Base-by-base conservation (phyloP, 331 rosid species). In the Ulmus americana region DNA sequence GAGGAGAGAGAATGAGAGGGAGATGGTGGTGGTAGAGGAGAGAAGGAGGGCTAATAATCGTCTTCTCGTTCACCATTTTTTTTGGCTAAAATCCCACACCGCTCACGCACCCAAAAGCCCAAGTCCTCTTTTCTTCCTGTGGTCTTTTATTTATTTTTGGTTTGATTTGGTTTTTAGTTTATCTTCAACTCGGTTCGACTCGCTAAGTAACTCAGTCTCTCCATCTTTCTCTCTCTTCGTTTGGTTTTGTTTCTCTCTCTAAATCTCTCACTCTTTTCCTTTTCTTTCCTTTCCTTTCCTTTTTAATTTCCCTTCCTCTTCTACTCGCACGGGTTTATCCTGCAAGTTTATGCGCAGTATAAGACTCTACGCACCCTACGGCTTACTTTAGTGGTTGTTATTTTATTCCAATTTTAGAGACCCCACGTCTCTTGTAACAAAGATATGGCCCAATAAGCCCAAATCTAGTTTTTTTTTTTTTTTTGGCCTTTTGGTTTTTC, bases 31-130 rank as follows among this genome's bases (percentile, higher is more conserved):
- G 81, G 83, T 68, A 70, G 53, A 67, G 79, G 52, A 76, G 82
- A 69, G 55, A 74, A 76, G 66, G 74, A 63, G 55, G 39, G 59
- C 28, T 79, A 82, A 82, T 78, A 74, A 71, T 74, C 84, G 72
- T 68, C 85, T 70, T 45, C 86, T 78, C 73, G 81, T 73, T 45
- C 81, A 78, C 78, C 86, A 83, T 86, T 84, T 85, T 67, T 85
- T 82, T 78, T 82, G 52, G 85, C 85, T 82, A 82, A 83, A 38
- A 35, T 81, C 70, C 86, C 82, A 77, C 83, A 38, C 80, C 84
- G 64, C 70, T 35, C 70, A 64, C 51, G 59, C 59, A 22, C 69
- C 67, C 75, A 78, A 76, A 78, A 74, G 71, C 76, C 74, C 80
- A 46, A 63, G 71, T 57, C 66, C 70, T 35, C 46, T 18, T 45